Base-by-base conservation (phyloP, 2,329 filamentous ascomycete species). In the Didymella arachidicola region DNA sequence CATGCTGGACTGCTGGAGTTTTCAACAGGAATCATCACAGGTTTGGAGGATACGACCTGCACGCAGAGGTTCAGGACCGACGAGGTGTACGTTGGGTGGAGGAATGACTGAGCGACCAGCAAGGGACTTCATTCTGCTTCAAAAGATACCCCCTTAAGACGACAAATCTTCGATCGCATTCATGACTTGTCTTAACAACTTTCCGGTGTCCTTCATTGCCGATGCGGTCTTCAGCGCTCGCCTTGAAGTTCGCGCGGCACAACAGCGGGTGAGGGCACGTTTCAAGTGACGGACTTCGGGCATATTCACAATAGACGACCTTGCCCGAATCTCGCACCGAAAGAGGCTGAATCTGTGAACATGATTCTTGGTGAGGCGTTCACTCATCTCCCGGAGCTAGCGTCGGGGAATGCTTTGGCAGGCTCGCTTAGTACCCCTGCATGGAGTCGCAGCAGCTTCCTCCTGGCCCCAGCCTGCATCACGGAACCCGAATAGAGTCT, bases 1-100 rank as follows among this genome's bases (percentile, higher is more conserved):
- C 94, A 99, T 77, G 95, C 95, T 2, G 95, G 95, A 2, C 79
- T 99, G 69, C 76, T 97, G 70, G 93, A 93, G 1, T 95, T 90
- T 75, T 83, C 88, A 76, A 93, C 88, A 16, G 94, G 94, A 1
- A 93, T 92, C 72, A 83, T 79, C 59, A 97, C 93, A 1, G 80
- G 84, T 7, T 75, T 98, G 45, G 87, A 89, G 63, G 91, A 97
- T 43, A 94, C 90, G 67, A 92, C 90, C 12, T 97, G 78, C 60
- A 83, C 81, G 36, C 81, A 83, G 61, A 71, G 81, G 16, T 83
- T 82, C 62, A 72, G 81, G 59, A 83, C 81, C 5, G 81, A 83
- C 59, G 81, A 82, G 60, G 80, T 82, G 0, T 77, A 79, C 57
- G 78, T 83, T 39, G 79, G 80, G 39, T 83, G 81, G 81, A 75